Evolutionary conservation across 768 basidiomycete genomes (phyloP).

Genomic region (Mycena venus): DNA sequence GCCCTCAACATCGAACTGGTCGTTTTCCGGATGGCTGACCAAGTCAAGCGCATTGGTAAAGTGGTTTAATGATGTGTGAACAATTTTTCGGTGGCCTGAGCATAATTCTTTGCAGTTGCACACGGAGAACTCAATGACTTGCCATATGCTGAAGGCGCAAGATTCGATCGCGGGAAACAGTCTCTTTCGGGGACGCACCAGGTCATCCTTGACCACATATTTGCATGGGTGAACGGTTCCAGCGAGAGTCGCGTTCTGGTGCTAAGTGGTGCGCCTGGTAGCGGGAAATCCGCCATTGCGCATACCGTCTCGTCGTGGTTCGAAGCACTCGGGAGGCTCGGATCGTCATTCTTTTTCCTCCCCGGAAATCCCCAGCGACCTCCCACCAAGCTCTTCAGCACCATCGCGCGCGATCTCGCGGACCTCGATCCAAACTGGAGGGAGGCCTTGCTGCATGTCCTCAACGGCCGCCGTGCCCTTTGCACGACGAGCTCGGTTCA

Average conservation of each 20-base stretch:
- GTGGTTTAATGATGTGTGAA: neutral
- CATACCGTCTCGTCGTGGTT: constrained; percentile 13
- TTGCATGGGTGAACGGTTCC: constrained; percentile 16
- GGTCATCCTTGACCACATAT: constrained; percentile 2
- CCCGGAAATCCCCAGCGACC: neutral
- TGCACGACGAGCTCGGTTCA: constrained; percentile 8
- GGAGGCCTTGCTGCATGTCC: neutral
- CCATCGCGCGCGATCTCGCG: constrained; percentile 22
- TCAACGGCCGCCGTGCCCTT: neutral
- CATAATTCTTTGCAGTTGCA: neutral
- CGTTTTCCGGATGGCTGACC: constrained; percentile 29
- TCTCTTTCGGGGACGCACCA: constrained; percentile 20
- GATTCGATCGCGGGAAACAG: constrained; percentile 18
- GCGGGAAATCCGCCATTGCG: constrained; percentile 22
- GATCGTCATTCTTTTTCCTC: constrained; percentile 25
- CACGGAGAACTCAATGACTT: constrained; percentile 1
- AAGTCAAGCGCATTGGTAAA: constrained; percentile 22
- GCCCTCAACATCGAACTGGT: constrained; percentile 29
- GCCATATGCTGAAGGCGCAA: constrained; percentile 1
- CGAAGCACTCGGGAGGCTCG: constrained; percentile 8
- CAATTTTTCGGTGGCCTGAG: too few species aligned
- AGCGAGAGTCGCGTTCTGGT: constrained; percentile 5
- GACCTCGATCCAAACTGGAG: constrained; percentile 18
- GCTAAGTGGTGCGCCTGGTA: constrained; percentile 2
- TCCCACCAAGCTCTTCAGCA: constrained; percentile 16